Evolutionary conservation across 345 rosid species (phyloP).

Genomic region (Schrenkiella parvula): DNA sequence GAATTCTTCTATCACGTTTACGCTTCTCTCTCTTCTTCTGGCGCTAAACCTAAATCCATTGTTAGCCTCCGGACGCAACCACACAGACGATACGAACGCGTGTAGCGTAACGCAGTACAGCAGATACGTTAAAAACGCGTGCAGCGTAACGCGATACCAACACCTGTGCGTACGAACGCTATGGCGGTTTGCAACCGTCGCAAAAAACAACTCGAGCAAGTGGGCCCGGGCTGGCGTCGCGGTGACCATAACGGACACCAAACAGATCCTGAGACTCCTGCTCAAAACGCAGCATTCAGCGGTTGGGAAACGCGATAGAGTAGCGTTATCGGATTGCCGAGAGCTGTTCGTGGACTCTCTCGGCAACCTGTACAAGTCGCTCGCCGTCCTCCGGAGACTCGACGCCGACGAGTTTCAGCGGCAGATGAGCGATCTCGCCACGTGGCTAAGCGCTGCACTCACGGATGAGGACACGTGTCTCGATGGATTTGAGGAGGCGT

Average conservation of each 20-base stretch:
- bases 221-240: conserved; percentile 88
- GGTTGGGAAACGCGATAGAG: conserved; percentile 20
- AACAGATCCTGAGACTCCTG: conserved; percentile 24
- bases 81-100: conserved; percentile 4
- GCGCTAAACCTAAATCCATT: conserved; percentile 12
- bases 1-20: background rate
- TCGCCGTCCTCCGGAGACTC: conserved; percentile 50
- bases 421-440: conserved; percentile 60
- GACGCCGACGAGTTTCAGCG: conserved; percentile 34
- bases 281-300: conserved; percentile 28
- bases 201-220: conserved; percentile 52
- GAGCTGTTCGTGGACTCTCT: conserved; percentile 49
- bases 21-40: conserved; percentile 26
- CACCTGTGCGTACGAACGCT: conserved; percentile 57
- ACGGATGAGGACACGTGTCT: conserved; percentile 70
- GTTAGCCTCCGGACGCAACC: background rate
- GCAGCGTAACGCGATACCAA: conserved; percentile 61
- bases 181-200: conserved; percentile 53
- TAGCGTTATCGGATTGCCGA: conserved; percentile 66
- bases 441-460: conserved; percentile 71
- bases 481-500: conserved; percentile 57
- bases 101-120: conserved; percentile 11
- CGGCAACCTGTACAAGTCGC: conserved; percentile 60
- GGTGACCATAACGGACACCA: conserved; percentile 56
- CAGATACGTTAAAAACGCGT: conserved; percentile 57